Evolutionary conservation across 805 yeast species (phyloP).

Genomic region (Candida easanensis): DNA sequence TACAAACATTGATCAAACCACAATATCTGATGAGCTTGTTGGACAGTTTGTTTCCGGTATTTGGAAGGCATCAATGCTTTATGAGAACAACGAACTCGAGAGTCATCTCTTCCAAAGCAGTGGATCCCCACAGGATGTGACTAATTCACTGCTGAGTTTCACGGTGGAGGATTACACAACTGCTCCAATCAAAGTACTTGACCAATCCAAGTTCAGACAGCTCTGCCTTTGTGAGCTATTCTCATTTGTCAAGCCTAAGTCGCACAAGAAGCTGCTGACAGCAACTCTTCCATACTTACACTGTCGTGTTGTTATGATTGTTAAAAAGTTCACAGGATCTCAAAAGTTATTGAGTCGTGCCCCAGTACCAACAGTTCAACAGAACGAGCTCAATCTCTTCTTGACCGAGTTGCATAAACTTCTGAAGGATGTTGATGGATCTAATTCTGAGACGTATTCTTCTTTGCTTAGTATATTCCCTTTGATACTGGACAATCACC

Average conservation of each 20-base stretch:
- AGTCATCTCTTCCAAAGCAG: slow-evolving; percentile 29
- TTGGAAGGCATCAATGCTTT: slow-evolving; percentile 59
- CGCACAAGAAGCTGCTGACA: slow-evolving; percentile 19
- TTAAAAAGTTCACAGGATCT: slow-evolving; percentile 65
- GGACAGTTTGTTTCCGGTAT: slow-evolving; percentile 45
- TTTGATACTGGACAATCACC: slow-evolving; percentile 24
- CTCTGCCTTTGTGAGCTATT: slow-evolving; percentile 56
- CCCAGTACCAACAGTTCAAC: slow-evolving; percentile 69
- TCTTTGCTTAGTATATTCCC: slow-evolving; percentile 22
- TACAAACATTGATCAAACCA: slow-evolving; percentile 33
- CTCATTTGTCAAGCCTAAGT: slow-evolving; percentile 32
- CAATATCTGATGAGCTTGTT: slow-evolving; percentile 32
- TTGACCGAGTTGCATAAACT: slow-evolving; percentile 41
- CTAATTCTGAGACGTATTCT: slow-evolving; percentile 4
- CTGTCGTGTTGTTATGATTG: slow-evolving; percentile 55
- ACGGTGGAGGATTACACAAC: slow-evolving; percentile 56
- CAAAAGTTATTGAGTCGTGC: slow-evolving; percentile 51
- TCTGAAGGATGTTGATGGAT: slow-evolving; percentile 12
- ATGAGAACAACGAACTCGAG: slow-evolving; percentile 56
- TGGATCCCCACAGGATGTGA: slow-evolving; percentile 34
- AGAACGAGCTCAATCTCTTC: slow-evolving; percentile 52
- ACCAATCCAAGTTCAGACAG: slow-evolving; percentile 48
- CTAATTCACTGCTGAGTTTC: slow-evolving; percentile 37
- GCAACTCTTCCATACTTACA: slow-evolving; percentile 46
- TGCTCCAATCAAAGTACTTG: slow-evolving; percentile 39